These are phyloP conservation scores for Carallia pectinifolia DNA, from an alignment of 345 rosid species.

Conservation along the genomic window DNA sequence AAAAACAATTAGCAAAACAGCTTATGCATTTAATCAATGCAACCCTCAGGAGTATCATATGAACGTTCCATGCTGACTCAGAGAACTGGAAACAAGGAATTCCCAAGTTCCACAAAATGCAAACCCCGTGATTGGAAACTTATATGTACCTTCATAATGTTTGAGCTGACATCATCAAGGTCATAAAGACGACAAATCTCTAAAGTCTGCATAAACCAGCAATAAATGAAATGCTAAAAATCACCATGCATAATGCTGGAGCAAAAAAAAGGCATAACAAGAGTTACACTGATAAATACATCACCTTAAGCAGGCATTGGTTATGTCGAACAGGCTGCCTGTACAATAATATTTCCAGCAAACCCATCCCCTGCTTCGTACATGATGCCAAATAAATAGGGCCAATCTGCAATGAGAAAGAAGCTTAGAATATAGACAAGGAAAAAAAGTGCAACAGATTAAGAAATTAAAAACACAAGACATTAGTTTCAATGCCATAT, in stretches of 20 bases:
- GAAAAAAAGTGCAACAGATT: not conserved
- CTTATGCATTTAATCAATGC: not conserved
- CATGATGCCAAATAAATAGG: slow-evolving; percentile 87
- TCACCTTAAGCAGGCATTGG: slow-evolving; percentile 73
- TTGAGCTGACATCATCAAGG: slow-evolving; percentile 58
- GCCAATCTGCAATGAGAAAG: slow-evolving; percentile 60
- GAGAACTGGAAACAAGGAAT: not conserved
- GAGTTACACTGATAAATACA: not conserved
- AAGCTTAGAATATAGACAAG: not conserved
- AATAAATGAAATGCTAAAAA: slow-evolving; percentile 13
- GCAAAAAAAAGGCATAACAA: not conserved
- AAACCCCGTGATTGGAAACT: not conserved
- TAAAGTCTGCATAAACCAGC: slow-evolving; percentile 54
- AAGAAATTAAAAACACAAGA: not conserved
- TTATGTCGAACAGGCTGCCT: slow-evolving; percentile 71
- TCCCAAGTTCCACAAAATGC: no score
- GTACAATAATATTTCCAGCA: slow-evolving; percentile 68
- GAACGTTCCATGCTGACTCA: not conserved
- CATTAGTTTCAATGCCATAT: no score
- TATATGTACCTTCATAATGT: slow-evolving; percentile 75
- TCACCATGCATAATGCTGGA: not conserved
- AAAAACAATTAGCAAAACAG: not conserved
- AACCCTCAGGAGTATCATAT: not conserved
- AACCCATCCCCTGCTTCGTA: slow-evolving; percentile 79
- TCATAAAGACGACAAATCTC: slow-evolving; percentile 91